Percentiles rank a stretch among this genome's conserved stretches.
Evolutionary conservation across 208 protist genomes (phyloP).

Genomic region (Crithidia mellificae): DNA sequence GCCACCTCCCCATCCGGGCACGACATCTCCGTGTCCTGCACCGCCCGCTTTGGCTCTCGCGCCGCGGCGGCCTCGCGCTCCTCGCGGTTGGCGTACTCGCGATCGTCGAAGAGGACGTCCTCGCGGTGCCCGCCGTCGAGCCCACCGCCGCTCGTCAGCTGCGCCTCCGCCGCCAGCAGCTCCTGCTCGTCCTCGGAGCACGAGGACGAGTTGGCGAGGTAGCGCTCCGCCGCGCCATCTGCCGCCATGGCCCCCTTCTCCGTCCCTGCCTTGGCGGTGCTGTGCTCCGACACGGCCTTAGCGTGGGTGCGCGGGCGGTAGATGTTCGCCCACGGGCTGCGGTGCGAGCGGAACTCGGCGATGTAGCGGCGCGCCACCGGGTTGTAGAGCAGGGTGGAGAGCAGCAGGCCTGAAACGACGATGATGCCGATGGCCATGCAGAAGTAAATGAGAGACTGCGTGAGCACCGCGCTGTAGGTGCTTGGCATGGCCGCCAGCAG

Average conservation of each 20-base stretch:
- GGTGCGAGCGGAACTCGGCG: slow-evolving; percentile 67
- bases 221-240: background rate
- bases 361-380: slow-evolving; percentile 68
- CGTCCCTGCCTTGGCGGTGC: background rate
- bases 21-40: background rate
- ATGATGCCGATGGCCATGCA: slow-evolving; percentile 67
- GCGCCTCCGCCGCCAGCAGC: background rate
- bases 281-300: background rate
- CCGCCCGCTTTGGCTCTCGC: background rate
- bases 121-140: slow-evolving; percentile 1
- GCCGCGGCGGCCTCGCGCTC: slow-evolving; percentile 6
- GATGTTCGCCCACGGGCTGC: slow-evolving; percentile 51
- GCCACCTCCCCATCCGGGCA: background rate
- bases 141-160: background rate
- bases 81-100: slow-evolving; percentile 13
- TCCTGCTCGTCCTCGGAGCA: slow-evolving; percentile 10
- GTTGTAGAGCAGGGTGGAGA: slow-evolving; percentile 57
- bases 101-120: slow-evolving; percentile 47
- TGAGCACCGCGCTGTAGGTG: slow-evolving; percentile 46
- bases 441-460: slow-evolving; percentile 81
- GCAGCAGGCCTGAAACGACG: slow-evolving; percentile 41
- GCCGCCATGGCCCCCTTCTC: background rate
- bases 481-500: slow-evolving; percentile 66
- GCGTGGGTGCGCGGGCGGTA: slow-evolving; percentile 33
- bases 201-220: slow-evolving; percentile 11